Percentiles rank a stretch among this genome's conserved stretches.
Evolutionary conservation across 306 rosid genomes (phyloP).

Genomic region (Calophaca sinica): DNA sequence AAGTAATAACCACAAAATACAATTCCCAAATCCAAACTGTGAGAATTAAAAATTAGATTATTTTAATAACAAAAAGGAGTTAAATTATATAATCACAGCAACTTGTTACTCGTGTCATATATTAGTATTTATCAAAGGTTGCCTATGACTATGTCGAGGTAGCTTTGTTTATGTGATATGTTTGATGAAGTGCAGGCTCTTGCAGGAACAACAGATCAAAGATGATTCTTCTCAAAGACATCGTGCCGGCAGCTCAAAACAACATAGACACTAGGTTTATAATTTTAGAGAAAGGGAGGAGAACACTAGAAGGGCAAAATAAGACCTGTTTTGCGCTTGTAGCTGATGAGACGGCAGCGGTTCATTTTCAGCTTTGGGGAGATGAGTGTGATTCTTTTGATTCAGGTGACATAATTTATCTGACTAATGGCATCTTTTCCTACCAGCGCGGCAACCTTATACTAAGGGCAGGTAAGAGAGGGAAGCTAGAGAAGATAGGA

Average conservation of each 20-base stretch:
- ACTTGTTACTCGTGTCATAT: too few species aligned
- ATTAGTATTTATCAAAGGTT: too few species aligned
- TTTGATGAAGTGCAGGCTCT: constrained; percentile 8
- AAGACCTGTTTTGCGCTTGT: constrained; percentile 66
- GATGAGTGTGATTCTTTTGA: constrained; percentile 68
- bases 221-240: constrained; percentile 67
- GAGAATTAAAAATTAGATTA: too few species aligned
- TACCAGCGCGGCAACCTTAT: constrained; percentile 59
- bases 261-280: constrained; percentile 76
- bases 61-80: too few species aligned
- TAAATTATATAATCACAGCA: too few species aligned
- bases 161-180: neutral
- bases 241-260: constrained; percentile 84
- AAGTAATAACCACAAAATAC: too few species aligned
- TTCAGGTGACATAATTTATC: constrained; percentile 59
- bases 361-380: constrained; percentile 90
- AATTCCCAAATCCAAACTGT: too few species aligned
- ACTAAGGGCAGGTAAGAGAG: constrained; percentile 81
- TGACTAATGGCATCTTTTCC: constrained; percentile 68
- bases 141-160: too few species aligned
- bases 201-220: constrained; percentile 1
- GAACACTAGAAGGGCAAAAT: constrained; percentile 60
- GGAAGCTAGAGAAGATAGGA: constrained; percentile 73
- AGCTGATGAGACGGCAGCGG: constrained; percentile 75
- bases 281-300: constrained; percentile 68